phyloP scores from a whole-genome alignment of 2,329 filamentous ascomycete species.

The Alternaria ventricosa region DNA sequence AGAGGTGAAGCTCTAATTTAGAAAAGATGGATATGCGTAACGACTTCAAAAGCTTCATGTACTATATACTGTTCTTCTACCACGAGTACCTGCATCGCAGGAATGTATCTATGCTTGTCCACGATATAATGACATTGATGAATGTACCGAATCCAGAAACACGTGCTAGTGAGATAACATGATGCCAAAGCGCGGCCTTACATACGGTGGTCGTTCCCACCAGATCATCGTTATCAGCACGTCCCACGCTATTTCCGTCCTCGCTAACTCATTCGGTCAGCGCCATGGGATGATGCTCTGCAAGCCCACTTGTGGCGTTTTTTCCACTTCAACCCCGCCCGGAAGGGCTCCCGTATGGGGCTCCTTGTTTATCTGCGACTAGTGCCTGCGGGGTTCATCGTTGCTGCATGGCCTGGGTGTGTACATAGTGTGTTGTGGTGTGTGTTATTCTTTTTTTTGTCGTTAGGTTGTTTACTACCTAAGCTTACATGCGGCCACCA shows the following conservation, averaged over 20 bases:
- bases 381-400: not conserved
- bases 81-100: not conserved
- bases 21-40: not conserved
- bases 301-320: not conserved
- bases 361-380: not conserved
- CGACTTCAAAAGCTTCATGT: not conserved
- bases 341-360: not conserved
- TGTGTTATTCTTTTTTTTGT: not conserved
- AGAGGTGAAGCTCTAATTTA: slow-evolving; percentile 58
- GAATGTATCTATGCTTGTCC: not conserved
- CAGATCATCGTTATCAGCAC: not conserved
- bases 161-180: not conserved
- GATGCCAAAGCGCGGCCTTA: not conserved
- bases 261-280: not conserved
- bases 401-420: not conserved
- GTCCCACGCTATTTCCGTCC: not conserved
- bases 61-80: not conserved
- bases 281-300: not conserved
- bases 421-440: not conserved
- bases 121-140: not conserved
- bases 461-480: not conserved
- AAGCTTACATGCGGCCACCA: not conserved
- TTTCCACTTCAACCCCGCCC: not conserved
- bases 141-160: not conserved
- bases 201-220: not conserved